These are phyloP conservation scores for Colletotrichum sp. DNA, from an alignment of 2,329 filamentous ascomycete species.

Conservation along the genomic window DNA sequence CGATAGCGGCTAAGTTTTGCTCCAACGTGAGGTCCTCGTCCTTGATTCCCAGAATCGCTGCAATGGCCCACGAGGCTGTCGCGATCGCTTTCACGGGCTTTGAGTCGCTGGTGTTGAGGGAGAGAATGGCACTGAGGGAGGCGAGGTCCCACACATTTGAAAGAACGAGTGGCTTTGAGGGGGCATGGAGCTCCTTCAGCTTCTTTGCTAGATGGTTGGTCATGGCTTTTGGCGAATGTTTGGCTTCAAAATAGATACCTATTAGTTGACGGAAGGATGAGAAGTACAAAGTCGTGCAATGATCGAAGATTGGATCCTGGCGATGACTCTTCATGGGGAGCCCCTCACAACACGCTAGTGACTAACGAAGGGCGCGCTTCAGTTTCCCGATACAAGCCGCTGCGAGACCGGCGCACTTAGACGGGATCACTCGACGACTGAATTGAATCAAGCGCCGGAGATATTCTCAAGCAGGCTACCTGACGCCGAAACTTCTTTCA, in stretches of 20 bases:
- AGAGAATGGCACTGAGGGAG: conserved; percentile 49
- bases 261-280: accelerated
- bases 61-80: conserved; percentile 57
- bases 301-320: neutral
- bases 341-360: neutral
- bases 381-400: neutral
- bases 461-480: neutral
- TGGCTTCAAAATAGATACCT: accelerated
- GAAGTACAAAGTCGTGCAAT: accelerated
- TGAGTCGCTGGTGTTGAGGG: conserved; percentile 38
- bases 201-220: conserved; percentile 36
- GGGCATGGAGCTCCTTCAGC: conserved; percentile 51
- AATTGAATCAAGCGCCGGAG: neutral
- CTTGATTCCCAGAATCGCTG: conserved; percentile 45
- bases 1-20: conserved; percentile 54
- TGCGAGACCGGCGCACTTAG: neutral
- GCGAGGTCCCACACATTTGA: conserved; percentile 61
- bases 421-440: neutral
- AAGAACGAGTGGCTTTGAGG: conserved; percentile 56
- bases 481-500: neutral
- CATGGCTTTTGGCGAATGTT: accelerated
- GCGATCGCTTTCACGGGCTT: conserved; percentile 49
- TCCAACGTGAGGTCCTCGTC: conserved; percentile 56
- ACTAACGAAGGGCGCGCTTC: neutral
- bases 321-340: neutral